Evolutionary conservation across 768 basidiomycete species (phyloP), one percentile per base, ranked within the genome.

Genomic region (Lyophyllum decastes): DNA sequence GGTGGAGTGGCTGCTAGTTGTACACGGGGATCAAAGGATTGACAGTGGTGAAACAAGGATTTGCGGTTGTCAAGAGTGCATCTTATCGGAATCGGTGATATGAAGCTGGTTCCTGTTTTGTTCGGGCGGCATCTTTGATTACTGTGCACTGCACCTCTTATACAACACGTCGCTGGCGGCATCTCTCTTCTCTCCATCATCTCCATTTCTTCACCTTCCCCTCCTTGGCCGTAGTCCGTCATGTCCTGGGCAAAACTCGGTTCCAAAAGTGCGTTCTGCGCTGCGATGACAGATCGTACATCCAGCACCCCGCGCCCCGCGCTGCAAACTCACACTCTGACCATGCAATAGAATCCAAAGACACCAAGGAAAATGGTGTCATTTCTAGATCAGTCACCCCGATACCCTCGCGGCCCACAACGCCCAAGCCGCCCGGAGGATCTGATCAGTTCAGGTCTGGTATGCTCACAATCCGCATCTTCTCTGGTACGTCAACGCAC

Each of bases 401-500:
- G 52, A 85, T 92, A 61, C 88, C 88, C 22, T 93, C 91, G 12
- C 82, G 91, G 24, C 88, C 91, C n/a, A 83, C 84, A 4, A 92
- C 91, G 0, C 91, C 92, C 21, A 88, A 83, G 67, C 78, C 84
- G 2, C 75, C 75, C 55, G 69, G 76, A 69, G 78, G 77, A 30
- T 63, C 78, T 52, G 84, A 86, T 64, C 85, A 89, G 70, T 89
- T 91, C 64, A 83, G 92, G 72, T 89, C 85, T 45, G 96, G 96
- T 49, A 88, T 95, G 82, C 87, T 98, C 65, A 95, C 93, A 61
- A 95, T 99, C 72, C 87, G 94, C 59, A 94, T 99, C 70, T 95
- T 95, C 77, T 95, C 90, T 65, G 92, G 91, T 91, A 61, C 61
- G 84, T 66, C 65, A 52, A 70, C 30, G 26, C n/a, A 11, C 24